Evolutionary conservation across 2,329 filamentous ascomycete genomes (phyloP).

Genomic region (Nemania abortiva): DNA sequence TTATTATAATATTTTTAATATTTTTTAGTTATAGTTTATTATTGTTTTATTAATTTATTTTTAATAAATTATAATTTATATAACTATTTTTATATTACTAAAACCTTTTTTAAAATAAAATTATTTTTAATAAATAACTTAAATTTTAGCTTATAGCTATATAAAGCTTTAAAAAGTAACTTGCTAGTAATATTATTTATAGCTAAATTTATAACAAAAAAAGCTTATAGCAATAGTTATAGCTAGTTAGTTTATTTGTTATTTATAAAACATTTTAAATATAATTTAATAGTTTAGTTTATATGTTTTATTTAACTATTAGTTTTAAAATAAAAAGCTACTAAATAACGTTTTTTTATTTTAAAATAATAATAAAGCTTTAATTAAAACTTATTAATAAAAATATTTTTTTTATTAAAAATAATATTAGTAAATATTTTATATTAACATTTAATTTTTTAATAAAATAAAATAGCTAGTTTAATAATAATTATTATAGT

Average conservation of each 20-base stretch:
- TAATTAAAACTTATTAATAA: too few species aligned
- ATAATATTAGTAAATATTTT: not conserved
- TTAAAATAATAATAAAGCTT: too few species aligned
- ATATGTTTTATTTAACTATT: not conserved
- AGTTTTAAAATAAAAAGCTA: not conserved
- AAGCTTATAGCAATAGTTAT: not conserved
- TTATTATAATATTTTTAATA: too few species aligned
- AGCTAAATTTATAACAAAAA: not conserved
- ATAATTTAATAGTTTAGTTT: not conserved
- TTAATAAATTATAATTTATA: too few species aligned
- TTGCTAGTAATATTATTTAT: not conserved
- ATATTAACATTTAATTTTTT: not conserved
- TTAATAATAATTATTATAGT: too few species aligned
- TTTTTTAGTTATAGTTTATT: too few species aligned
- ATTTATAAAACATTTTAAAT: not conserved
- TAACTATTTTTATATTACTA: too few species aligned
- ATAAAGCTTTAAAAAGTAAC: not conserved
- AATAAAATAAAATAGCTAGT: too few species aligned
- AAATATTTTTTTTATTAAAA: too few species aligned
- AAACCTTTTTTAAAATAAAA: too few species aligned
- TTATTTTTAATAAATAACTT: too few species aligned
- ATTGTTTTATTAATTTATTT: too few species aligned
- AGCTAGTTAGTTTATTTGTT: not conserved
- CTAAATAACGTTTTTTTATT: not conserved
- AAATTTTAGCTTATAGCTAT: constrained; percentile 46